Evolutionary conservation across 371 early-diverging fungal species (phyloP), one percentile per base, ranked within the genome.

Genomic region (Fennellomyces sp.): DNA sequence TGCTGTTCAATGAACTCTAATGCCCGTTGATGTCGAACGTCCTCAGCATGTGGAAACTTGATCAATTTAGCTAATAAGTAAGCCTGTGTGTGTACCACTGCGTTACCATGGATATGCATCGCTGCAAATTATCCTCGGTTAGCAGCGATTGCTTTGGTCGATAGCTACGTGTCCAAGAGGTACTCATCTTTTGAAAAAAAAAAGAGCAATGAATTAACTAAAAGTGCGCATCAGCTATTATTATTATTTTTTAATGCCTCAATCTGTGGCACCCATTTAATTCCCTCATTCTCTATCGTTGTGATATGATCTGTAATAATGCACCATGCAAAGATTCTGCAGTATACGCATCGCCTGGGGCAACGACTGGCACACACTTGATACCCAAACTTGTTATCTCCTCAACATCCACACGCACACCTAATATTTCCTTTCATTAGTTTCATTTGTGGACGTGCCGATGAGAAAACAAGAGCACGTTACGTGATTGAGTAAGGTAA

Each of bases 401-500:
- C 10, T 17, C 27, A 2, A 21, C 45, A 23, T 45, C 45, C 23
- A 45, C 45, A 1, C 23, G 45, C 2, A 45, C 23, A 5, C 12
- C 45, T 45, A 45, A 11, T 23, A n/a, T n/a, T n/a, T n/a, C n/a
- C n/a, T n/a, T n/a, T n/a, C n/a, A n/a, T n/a, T n/a, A n/a, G n/a
- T n/a, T n/a, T n/a, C n/a, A n/a, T n/a, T n/a, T n/a, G n/a, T n/a
- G n/a, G n/a, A n/a, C 35, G 35, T 33, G 13, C 13, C 6, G 17
- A 13, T 39, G 39, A 19, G 13, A 11, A 39, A n/a, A 39, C 13
- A 39, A 39, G n/a, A 39, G 39, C 51, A 76, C 52, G 47, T 55
- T 56, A 62, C 62, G 25, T 56, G 62, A 58, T 38, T 58, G 33
- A 2, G 62, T 48, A 13, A 67, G 61, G 56, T 84, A 89, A 33